Percentiles rank a stretch among this genome's conserved stretches.
Evolutionary conservation across 2,329 filamentous ascomycete genomes (phyloP).

Genomic region (Hypoxylon sp.): DNA sequence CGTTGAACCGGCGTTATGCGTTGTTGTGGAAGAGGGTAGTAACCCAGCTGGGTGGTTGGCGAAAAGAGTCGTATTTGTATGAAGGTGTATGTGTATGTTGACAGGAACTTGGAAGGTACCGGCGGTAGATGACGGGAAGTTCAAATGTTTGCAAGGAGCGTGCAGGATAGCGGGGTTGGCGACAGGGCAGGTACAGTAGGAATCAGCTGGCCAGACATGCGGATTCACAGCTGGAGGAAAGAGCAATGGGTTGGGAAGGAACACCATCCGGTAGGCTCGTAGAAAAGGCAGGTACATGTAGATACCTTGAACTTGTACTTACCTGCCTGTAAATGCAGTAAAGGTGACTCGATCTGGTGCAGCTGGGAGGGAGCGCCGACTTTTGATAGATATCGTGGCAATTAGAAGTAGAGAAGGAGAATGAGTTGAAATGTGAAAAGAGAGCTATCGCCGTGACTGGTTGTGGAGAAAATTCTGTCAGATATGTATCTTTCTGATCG

Average conservation of each 20-base stretch:
- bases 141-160: conserved; percentile 1
- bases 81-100: conserved; percentile 3
- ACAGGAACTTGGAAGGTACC: neutral
- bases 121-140: conserved; percentile 2
- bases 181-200: conserved; percentile 11
- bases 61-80: conserved; percentile 3
- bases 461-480: conserved; percentile 10
- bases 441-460: conserved; percentile 5
- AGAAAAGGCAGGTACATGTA: conserved; percentile 10
- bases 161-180: conserved; percentile 11
- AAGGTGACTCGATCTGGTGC: neutral
- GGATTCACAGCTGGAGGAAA: conserved; percentile 10
- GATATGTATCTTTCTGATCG: conserved; percentile 19
- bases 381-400: neutral
- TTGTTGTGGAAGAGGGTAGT: conserved; percentile 6
- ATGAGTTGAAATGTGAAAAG: conserved; percentile 5
- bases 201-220: conserved; percentile 6
- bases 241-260: conserved; percentile 7
- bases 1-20: neutral
- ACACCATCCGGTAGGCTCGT: neutral
- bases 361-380: neutral
- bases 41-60: conserved; percentile 10
- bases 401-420: neutral
- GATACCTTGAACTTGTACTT: conserved; percentile 2
- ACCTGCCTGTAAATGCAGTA: conserved; percentile 14